Evolutionary conservation across 2,329 filamentous ascomycete genomes (phyloP), one percentile per base, ranked within the genome.

Genomic region (Penicillium sumatraense): DNA sequence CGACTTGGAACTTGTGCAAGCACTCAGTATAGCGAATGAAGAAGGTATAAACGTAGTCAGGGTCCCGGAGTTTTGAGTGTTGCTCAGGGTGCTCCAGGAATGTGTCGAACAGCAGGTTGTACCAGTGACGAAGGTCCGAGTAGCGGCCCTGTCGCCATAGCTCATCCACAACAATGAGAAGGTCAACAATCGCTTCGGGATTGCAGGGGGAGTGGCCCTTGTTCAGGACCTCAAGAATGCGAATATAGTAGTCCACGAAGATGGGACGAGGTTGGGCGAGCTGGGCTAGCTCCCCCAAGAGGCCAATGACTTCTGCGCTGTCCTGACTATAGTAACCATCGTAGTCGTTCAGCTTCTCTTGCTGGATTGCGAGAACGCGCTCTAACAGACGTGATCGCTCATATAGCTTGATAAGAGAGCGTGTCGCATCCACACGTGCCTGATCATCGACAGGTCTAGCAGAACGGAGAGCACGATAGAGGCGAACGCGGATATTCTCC

Each of bases 261-360:
- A 72, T 62, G 0, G 73, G 70, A 5, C 72, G 70, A 10, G 73
- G 72, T 3, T 67, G 64, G 11, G 73, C 72, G 5, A 75, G 59
- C 27, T 74, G 65, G 11, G 72, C 75, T 41, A 77, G 53, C 3
- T 61, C 70, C 67, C 68, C 71, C 5, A 78, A 63, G 23, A 64
- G 67, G 58, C 72, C 66, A 53, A 78, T 70, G 5, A 76, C 75
- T n/a, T 63, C 61, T 5, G 67, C 49, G 57, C 78, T 70, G 7
- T 69, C 67, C 2, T 58, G 57, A 4, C 75, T 72, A 35, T 73
- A 72, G 33, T 72, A 65, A 31, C 65, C 68, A n/a, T 61, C 66
- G 54, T 73, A 73, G 51, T 78, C 74, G 29, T 71, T 64, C 29
- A 78, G 51, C 16, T 76, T 57, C 53, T 78, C 75, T 55, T 77